phyloP scores from a whole-genome alignment of 148 eudicot species.

The Chenopodium quinoa region DNA sequence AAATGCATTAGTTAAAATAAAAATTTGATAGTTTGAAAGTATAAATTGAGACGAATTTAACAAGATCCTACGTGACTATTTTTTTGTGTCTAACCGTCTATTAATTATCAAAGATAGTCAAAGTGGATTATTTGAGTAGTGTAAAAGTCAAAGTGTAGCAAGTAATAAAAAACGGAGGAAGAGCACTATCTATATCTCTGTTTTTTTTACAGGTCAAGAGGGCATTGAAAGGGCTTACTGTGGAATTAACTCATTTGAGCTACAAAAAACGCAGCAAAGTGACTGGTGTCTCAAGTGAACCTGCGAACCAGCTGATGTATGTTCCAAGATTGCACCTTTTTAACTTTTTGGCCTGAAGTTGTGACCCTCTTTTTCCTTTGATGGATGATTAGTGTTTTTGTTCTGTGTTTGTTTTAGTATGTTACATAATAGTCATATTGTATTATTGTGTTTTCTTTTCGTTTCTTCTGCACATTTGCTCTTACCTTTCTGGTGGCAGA shows the following conservation, averaged over 20 bases:
- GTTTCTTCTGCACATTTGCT: neutral
- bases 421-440: no score
- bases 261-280: conserved; percentile 45
- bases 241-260: conserved; percentile 39
- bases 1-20: no score
- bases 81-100: no score
- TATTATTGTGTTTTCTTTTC: neutral
- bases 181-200: neutral
- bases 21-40: no score
- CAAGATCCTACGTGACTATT: no score
- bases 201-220: conserved; percentile 45
- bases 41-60: no score
- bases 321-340: conserved; percentile 15
- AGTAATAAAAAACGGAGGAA: no score
- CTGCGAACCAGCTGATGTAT: conserved; percentile 47
- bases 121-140: no score
- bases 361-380: neutral
- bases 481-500: neutral
- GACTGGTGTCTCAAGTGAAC: conserved; percentile 42
- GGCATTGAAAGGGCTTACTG: conserved; percentile 52
- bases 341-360: no score
- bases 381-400: neutral
- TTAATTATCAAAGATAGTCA: no score
- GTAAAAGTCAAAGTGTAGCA: no score
- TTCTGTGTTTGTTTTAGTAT: no score